A percentile compares a stretch with the other conserved stretches of the same genome.
Evolutionary conservation across 371 early-diverging fungal species (phyloP).

Genomic region (Lichtheimia corymbifera): DNA sequence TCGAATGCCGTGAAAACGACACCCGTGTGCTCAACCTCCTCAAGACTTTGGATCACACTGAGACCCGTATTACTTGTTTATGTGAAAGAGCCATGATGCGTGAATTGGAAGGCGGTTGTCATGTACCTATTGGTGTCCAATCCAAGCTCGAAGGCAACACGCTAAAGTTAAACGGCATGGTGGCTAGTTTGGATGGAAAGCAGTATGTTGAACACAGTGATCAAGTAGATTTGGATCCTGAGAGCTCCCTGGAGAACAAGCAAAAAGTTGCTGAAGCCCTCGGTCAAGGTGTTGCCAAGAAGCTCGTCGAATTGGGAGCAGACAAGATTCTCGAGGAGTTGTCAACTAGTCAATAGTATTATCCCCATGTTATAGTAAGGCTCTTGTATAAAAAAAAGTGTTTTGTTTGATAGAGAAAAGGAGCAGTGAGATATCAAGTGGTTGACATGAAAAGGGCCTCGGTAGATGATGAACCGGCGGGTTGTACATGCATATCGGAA

Average conservation of each 20-base stretch:
- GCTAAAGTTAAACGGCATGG: slow-evolving; percentile 63
- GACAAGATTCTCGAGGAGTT: slow-evolving; percentile 35
- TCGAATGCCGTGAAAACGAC: slow-evolving; percentile 85
- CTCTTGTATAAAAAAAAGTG: no score
- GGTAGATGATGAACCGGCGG: no score
- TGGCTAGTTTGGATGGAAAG: slow-evolving; percentile 71
- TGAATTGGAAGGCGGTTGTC: slow-evolving; percentile 93
- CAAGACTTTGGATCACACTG: slow-evolving; percentile 61
- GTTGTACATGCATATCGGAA: no score
- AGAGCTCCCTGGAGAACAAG: slow-evolving; percentile 29
- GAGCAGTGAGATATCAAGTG: no score
- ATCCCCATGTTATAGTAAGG: neutral
- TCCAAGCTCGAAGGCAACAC: slow-evolving; percentile 50
- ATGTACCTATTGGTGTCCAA: slow-evolving; percentile 93
- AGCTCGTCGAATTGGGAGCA: slow-evolving; percentile 32
- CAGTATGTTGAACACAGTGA: slow-evolving; percentile 55
- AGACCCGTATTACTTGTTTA: slow-evolving; percentile 69
- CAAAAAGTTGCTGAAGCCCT: slow-evolving; percentile 27
- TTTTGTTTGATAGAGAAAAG: no score
- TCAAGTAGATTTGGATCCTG: slow-evolving; percentile 33
- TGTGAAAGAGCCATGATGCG: slow-evolving; percentile 93
- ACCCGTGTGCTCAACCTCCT: slow-evolving; percentile 46
- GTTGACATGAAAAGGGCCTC: no score
- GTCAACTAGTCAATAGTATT: neutral
- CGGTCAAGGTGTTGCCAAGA: slow-evolving; percentile 30